These are phyloP conservation scores for Casaregolazyma lundiana DNA, from an alignment of 1,139 yeast genomes.

Conservation along the genomic window DNA sequence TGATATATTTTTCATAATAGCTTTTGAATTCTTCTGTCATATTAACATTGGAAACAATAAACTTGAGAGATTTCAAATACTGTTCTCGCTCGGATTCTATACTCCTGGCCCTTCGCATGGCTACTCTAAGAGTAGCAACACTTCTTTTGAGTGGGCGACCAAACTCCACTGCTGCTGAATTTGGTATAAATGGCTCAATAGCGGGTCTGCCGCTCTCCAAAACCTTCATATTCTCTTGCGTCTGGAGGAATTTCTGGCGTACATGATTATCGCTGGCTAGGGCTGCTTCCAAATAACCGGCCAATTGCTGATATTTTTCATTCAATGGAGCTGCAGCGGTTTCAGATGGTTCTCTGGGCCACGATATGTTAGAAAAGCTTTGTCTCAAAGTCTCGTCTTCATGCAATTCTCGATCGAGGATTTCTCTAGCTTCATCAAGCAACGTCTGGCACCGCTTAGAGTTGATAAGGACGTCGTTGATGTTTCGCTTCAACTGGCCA, in stretches of 20 bases:
- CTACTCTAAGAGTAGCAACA: slow-evolving; percentile 43
- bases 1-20: slow-evolving; percentile 18
- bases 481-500: slow-evolving; percentile 38
- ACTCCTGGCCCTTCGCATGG: slow-evolving; percentile 31
- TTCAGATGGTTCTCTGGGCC: slow-evolving; percentile 37
- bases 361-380: slow-evolving; percentile 45
- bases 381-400: slow-evolving; percentile 53
- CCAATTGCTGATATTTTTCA: slow-evolving; percentile 42
- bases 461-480: slow-evolving; percentile 41
- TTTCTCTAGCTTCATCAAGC: slow-evolving; percentile 43
- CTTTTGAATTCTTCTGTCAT: slow-evolving; percentile 26
- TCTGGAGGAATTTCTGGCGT: slow-evolving; percentile 40
- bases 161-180: slow-evolving; percentile 40
- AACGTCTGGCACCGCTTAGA: slow-evolving; percentile 39
- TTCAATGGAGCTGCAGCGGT: slow-evolving; percentile 31
- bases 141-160: slow-evolving; percentile 39
- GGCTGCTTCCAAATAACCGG: slow-evolving; percentile 54
- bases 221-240: slow-evolving; percentile 43
- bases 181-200: slow-evolving; percentile 49
- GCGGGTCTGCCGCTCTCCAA: slow-evolving; percentile 42
- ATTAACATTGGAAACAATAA: slow-evolving; percentile 28
- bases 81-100: slow-evolving; percentile 24
- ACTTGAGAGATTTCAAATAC: slow-evolving; percentile 26
- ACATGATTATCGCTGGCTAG: slow-evolving; percentile 56
- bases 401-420: slow-evolving; percentile 47